Conservation (phyloP, 352 stramenopile genomes). For the Phytopythium litorale region DNA sequence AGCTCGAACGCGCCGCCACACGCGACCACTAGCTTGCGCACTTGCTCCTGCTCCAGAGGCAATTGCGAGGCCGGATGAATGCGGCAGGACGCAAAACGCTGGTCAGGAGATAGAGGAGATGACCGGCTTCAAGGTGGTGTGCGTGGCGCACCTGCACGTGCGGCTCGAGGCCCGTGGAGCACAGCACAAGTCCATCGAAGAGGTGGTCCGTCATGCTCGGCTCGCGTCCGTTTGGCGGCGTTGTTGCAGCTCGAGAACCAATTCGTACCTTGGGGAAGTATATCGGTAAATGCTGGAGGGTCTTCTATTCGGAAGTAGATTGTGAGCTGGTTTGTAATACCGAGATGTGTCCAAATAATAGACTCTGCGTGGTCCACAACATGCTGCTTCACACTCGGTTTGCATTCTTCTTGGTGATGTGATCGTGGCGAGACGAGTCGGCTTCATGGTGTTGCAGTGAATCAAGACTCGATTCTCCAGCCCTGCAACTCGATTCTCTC, state of each 20-base stretch:
- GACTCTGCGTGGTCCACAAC: no score
- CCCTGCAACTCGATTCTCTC: no score
- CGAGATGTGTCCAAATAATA: not conserved
- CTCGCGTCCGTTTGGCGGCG: not conserved
- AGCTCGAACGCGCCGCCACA: conserved; percentile 56
- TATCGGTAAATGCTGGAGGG: no score
- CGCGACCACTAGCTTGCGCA: conserved; percentile 59
- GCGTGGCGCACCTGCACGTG: conserved; percentile 40
- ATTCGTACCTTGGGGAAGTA: not conserved
- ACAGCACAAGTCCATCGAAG: conserved; percentile 48
- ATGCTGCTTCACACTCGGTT: no score
- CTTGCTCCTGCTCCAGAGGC: conserved; percentile 40
- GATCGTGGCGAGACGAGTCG: no score
- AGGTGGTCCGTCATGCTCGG: conserved; percentile 13
- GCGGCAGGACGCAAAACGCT: not conserved
- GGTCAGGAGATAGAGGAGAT: not conserved
- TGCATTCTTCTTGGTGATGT: no score
- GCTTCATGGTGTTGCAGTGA: no score
- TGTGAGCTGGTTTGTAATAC: no score
- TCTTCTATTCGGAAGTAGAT: no score
- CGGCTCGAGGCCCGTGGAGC: conserved; percentile 46
- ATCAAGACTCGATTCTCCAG: no score
- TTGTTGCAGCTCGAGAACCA: not conserved
- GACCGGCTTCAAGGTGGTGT: not conserved
- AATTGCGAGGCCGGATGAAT: not conserved